Base-by-base conservation (phyloP, 495 filamentous ascomycete species). In the Xylaria intraflava region DNA sequence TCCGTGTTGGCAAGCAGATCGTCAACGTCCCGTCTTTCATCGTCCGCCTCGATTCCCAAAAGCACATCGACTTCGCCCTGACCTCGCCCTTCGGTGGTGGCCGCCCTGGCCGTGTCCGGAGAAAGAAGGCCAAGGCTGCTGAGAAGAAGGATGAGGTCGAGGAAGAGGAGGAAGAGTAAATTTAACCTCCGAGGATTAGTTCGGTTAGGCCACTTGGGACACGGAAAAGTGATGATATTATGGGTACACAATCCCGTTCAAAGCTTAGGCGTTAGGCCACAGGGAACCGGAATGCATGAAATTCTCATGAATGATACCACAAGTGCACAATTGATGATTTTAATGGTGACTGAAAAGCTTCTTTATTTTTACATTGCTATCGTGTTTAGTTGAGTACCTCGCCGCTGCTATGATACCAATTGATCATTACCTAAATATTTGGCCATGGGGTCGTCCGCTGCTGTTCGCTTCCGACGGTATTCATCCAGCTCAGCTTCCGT, bases 1-100 rank as follows among this genome's bases (percentile, higher is more conserved):
- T 98, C 78, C 93, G 93, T 75, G 93, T 98, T 70, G 93, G 93
- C 74, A 97, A 97, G 87, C 93, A 98, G 83, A 97, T 98, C 76
- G 93, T 98, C 81, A 98, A 97, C 76, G 93, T 98, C 24, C 93
- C 93, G 47, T 96, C 92, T 30, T 98, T 94, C 86, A 82, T 98
- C 71, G 93, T 98, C 74, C 93, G 93, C 76, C 89, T 98, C 61
- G 93, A 98, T 82, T 96, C 91, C 64, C 93, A 98, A 82, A 98
- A 98, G 87, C 93, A 98, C 86, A 98, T 98, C 67, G 93, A 98
- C 82, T 98, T 98, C 74, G 83, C 93, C 51, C 85, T 98, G 49
- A 93, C 83, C 73, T 96, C 93, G 64, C 94, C 93, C 65, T 96
- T 95, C 69, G 93, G 93, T 78, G 92, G 93, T 72, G 93, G 93